A percentile compares a stretch with the other conserved stretches of the same genome.
Conservation (phyloP, 495 filamentous ascomycete species). For the Aspergillus sclerotioniger region DNA sequence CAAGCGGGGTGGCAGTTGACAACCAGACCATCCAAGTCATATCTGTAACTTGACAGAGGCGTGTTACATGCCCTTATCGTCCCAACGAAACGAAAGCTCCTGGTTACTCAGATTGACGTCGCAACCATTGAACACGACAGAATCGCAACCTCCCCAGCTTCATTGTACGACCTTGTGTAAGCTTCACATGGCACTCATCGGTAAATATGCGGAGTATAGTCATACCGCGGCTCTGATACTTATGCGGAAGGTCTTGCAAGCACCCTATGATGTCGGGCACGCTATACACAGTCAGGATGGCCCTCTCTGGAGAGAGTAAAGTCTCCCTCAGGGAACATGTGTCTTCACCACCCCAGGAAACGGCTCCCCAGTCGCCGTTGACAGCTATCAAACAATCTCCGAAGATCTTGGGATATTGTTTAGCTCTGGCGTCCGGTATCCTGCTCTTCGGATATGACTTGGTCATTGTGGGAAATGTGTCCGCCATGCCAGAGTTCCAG, state of each 20-base stretch:
- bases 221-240: background rate
- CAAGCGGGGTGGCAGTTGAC: no score
- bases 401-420: constrained; percentile 27
- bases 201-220: background rate
- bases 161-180: background rate
- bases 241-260: background rate
- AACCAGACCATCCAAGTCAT: no score
- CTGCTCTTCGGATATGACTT: constrained; percentile 50
- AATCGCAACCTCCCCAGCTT: background rate
- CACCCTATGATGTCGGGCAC: no score
- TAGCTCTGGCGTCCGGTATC: constrained; percentile 33
- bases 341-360: background rate
- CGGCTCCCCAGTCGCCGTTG: constrained; percentile 6
- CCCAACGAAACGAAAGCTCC: no score
- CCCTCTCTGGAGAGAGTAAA: background rate
- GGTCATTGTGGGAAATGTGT: constrained; percentile 47
- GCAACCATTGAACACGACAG: background rate
- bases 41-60: no score
- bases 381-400: constrained; percentile 13
- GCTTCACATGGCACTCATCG: background rate
- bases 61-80: no score
- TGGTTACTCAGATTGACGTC: background rate
- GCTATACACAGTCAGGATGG: background rate
- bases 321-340: background rate
- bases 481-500: constrained; percentile 47